A percentile compares a stretch with the other conserved stretches of the same genome.
Conservation (phyloP, 441 rosid genomes). For the Populus hybrid region DNA sequence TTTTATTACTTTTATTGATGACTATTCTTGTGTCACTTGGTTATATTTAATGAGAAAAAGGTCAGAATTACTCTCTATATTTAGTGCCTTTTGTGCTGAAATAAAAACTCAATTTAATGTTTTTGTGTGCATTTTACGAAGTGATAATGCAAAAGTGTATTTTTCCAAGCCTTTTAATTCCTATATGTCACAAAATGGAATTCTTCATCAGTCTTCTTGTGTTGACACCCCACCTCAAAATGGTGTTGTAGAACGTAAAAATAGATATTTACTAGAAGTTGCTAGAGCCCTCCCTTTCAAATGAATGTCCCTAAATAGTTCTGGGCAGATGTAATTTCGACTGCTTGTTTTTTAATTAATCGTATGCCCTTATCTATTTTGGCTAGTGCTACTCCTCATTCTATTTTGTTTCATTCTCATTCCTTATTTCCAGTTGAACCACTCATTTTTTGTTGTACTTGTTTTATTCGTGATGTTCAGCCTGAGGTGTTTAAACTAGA, state of each 20-base stretch:
- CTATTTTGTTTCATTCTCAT: neutral
- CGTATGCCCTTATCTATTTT: neutral
- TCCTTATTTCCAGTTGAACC: neutral
- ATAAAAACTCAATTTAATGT: constrained; percentile 3
- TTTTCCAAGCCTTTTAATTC: neutral
- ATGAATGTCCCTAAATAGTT: neutral
- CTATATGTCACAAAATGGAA: neutral
- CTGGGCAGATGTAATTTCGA: neutral
- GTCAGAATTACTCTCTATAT: too few species aligned
- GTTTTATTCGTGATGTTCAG: neutral
- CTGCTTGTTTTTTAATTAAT: neutral
- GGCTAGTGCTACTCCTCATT: neutral
- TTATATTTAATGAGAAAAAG: too few species aligned
- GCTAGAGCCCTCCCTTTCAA: neutral
- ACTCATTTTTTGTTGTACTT: neutral
- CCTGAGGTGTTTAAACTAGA: neutral
- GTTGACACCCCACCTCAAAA: neutral
- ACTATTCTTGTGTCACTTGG: too few species aligned
- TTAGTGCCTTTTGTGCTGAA: constrained; percentile 2
- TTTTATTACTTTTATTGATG: too few species aligned
- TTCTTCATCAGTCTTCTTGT: neutral
- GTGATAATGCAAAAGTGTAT: constrained; percentile 14
- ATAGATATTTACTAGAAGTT: neutral
- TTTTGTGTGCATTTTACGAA: neutral
- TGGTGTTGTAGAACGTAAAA: neutral